Conservation (phyloP, 768 basidiomycete genomes). For the Clitopilus hobsonii region DNA sequence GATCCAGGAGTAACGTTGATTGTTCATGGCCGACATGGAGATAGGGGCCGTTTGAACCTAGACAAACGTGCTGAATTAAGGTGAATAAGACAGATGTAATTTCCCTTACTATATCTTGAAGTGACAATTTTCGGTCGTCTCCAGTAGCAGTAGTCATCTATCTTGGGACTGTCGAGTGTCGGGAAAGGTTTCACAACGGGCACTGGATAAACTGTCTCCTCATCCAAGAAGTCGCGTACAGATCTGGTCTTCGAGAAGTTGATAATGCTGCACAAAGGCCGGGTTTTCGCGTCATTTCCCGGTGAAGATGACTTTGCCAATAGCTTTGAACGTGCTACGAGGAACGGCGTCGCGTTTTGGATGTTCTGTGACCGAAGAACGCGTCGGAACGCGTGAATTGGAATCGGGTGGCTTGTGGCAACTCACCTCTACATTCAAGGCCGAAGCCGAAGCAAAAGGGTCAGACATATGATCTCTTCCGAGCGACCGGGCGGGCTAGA, state of each 20-base stretch:
- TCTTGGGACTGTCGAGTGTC: too few species aligned
- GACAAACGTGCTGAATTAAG: neutral
- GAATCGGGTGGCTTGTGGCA: neutral
- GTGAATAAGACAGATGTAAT: neutral
- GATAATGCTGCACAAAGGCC: neutral
- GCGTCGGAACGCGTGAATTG: neutral
- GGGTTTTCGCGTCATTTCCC: neutral
- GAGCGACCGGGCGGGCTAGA: too few species aligned
- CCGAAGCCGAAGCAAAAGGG: too few species aligned
- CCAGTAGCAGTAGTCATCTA: too few species aligned
- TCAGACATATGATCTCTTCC: too few species aligned
- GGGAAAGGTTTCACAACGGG: neutral
- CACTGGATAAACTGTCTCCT: neutral
- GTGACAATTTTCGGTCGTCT: too few species aligned
- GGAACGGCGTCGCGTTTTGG: neutral
- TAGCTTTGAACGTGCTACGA: neutral
- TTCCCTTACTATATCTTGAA: too few species aligned
- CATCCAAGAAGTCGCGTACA: neutral
- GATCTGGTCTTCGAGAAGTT: neutral
- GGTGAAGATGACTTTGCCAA: neutral
- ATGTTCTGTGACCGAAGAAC: neutral
- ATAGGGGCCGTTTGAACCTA: constrained; percentile 1
- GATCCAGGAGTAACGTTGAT: constrained; percentile 18
- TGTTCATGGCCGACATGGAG: constrained; percentile 4
- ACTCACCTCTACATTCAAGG: neutral